Evolutionary conservation across 257 asterid genomes (phyloP), one percentile per base, ranked within the genome.

Genomic region (Lantana camara): DNA sequence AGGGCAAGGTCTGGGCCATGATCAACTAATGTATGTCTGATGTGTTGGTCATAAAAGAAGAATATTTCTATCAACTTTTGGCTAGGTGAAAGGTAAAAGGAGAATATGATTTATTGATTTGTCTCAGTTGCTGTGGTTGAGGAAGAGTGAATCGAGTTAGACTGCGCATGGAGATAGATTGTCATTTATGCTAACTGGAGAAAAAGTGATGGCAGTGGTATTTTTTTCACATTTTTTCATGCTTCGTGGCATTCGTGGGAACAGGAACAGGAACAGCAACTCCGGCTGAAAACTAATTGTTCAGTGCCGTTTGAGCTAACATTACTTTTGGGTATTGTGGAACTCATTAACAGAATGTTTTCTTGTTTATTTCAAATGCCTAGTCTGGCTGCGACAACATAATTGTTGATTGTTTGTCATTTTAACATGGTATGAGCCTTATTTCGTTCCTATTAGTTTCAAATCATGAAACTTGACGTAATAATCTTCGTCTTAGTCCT

Each of bases 101-200:
- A 46, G 37, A 54, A 19, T 61, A 5, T 27, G 32, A 27, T 27
- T 27, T 27, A 27, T 27, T 27, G 67, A 41, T 71, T 64, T 57
- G 16, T 68, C 60, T 32, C 47, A 60, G 53, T 72, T 68, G 78
- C 73, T 64, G 57, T 51, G 72, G 71, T 51, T 59, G 70, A 59
- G 72, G 71, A 67, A 57, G 56, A 40, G 66, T 46, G 27, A 32
- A 61, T 55, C 72, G 63, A 60, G 61, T 74, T 62, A 68, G 74
- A 73, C 61, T 60, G 68, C 47, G 67, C 75, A 57, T 71, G 73
- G 67, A 58, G 77, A 22, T 56, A 48, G 70, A 61, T 30, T 2
- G 60, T 61, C 57, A 53, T 46, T 46, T 46, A 38, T 66, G 59
- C 53, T 47, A 65, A 40, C 52, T 66, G 75, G 70, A 40, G 78